Evolutionary conservation across 1,284 basidiomycete genomes (phyloP), one percentile per base, ranked within the genome.

Genomic region (Termitomyces sp.): DNA sequence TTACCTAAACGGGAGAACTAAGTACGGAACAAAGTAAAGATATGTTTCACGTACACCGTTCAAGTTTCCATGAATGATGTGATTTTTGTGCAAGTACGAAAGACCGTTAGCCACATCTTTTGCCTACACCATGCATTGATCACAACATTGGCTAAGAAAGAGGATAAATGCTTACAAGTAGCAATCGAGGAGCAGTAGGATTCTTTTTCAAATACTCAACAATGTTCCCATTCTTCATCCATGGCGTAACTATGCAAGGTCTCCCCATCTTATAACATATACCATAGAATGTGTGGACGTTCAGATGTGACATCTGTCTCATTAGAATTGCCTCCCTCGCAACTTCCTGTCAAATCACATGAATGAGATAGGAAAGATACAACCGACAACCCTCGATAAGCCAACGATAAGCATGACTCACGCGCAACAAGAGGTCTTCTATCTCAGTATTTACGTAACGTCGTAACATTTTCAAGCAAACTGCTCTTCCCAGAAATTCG

Each of bases 71-170:
- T 42, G 30, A 26, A 42, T 19, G 16, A 52, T 46, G 6, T 43
- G 48, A n/a, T 54, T 49, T 14, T 38, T 21, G 37, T 66, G 64
- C 9, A 66, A 46, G 39, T 61, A 63, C 11, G 42, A 38, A 30
- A 65, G 40, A 0, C 62, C 64, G 5, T 28, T 31, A n/a, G 56
- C 57, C 9, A 65, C 46, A 43, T 65, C 64, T 5, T 16, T 46
- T 9, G 55, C 45, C 58, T 63, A 21, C 2, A 38, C 10, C 8
- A 6, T 24, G 30, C 26, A 18, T 30, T 5, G 10, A 21, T 16
- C 18, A 56, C 18, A 4, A 26, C 40, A 5, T 52, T 45, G 11
- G 35, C 19, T 13, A 0, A n/a, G 5, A 35, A 1, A 1, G 1
- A n/a, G 5, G n/a, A n/a, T 5, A 5, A 8, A 34, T 3, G 14